Percentiles rank a stretch among this genome's conserved stretches.
Evolutionary conservation across 495 filamentous ascomycete genomes (phyloP).

Genomic region (Eremomyces bilateralis): DNA sequence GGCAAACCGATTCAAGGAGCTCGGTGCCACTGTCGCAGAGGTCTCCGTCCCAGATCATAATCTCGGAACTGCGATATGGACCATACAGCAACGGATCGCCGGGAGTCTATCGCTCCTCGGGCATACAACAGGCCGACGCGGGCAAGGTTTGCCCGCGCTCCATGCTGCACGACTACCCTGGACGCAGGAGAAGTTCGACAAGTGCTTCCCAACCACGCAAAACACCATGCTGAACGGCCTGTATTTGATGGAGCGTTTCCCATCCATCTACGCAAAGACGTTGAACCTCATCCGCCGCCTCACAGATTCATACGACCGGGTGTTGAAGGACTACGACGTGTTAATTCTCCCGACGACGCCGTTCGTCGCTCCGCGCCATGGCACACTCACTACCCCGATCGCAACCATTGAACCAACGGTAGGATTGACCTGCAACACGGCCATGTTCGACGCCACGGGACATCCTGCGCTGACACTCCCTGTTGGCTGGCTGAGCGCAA

Average conservation of each 20-base stretch:
- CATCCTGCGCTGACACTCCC: constrained; percentile 37
- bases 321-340: constrained; percentile 23
- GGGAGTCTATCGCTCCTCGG: neutral
- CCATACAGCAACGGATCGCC: constrained; percentile 2
- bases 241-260: neutral
- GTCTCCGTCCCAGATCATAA: constrained; percentile 30
- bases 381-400: constrained; percentile 8
- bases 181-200: constrained; percentile 1
- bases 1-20: constrained; percentile 22
- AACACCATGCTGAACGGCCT: neutral
- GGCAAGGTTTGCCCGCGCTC: neutral
- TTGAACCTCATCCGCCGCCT: constrained; percentile 23
- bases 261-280: constrained; percentile 21
- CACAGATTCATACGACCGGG: constrained; percentile 24
- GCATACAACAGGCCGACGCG: neutral
- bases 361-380: constrained; percentile 17
- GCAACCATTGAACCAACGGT: constrained; percentile 11
- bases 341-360: constrained; percentile 25
- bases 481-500: constrained; percentile 26
- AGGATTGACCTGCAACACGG: constrained; percentile 31
- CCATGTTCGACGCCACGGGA: constrained; percentile 32
- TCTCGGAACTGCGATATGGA: constrained; percentile 28
- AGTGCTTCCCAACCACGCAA: neutral
- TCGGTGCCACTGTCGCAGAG: constrained; percentile 30
- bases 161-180: neutral